A percentile compares a stretch with the other conserved stretches of the same genome.
phyloP scores from a whole-genome alignment of 148 eudicot species.

The Rhododendron ferrugineum region DNA sequence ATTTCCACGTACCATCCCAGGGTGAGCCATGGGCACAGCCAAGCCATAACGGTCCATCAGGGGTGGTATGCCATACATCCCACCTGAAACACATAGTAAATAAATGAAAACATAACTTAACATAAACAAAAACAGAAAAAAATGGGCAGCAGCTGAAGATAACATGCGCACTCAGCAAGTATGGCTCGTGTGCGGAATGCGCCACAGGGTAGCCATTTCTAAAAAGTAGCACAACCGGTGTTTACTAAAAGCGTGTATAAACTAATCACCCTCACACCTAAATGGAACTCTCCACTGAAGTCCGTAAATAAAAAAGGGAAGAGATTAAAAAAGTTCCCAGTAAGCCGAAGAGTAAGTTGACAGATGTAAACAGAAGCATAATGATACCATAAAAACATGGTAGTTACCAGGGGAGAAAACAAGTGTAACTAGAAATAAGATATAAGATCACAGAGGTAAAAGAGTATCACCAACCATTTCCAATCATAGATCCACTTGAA shows the following conservation, averaged over 20 bases:
- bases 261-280: background rate
- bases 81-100: constrained; percentile 42
- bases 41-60: constrained; percentile 86
- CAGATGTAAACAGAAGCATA: background rate
- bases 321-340: background rate
- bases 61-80: constrained; percentile 82
- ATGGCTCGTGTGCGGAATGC: background rate
- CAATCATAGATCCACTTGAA: constrained; percentile 67
- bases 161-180: background rate
- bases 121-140: background rate
- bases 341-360: background rate
- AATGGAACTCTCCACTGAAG: background rate
- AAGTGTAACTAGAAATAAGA: background rate
- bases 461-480: constrained; percentile 42
- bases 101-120: background rate
- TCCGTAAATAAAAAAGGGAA: background rate
- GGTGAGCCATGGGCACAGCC: constrained; percentile 59
- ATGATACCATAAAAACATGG: background rate
- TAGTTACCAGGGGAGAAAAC: background rate
- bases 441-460: background rate
- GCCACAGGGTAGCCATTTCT: background rate
- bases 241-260: background rate
- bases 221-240: background rate
- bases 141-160: background rate
- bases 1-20: constrained; percentile 59